A percentile compares a stretch with the other conserved stretches of the same genome.
phyloP scores from a whole-genome alignment of 1,284 basidiomycete genomes.

The Lentinula novae-zelandiae region DNA sequence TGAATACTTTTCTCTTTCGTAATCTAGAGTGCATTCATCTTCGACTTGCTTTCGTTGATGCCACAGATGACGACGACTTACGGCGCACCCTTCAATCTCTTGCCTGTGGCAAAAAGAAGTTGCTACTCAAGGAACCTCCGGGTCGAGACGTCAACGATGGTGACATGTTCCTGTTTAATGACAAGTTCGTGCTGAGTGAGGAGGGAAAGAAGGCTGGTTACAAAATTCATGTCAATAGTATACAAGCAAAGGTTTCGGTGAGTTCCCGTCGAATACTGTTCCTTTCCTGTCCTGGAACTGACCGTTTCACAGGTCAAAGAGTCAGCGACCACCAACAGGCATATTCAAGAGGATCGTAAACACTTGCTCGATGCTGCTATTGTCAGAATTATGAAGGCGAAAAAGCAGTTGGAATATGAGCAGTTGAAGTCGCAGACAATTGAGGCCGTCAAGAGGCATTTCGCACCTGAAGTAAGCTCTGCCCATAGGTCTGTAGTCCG shows the following conservation, averaged over 20 bases:
- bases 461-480: conserved; percentile 42
- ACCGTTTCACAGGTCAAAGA: conserved; percentile 68
- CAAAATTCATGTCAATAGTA: conserved; percentile 92
- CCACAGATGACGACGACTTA: conserved; percentile 70
- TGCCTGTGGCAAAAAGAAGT: conserved; percentile 87
- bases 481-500: neutral
- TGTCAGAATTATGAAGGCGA: conserved; percentile 91
- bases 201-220: conserved; percentile 60
- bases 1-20: conserved; percentile 32
- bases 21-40: neutral
- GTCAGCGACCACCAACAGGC: conserved; percentile 75
- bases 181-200: conserved; percentile 47
- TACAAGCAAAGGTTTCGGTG: conserved; percentile 90
- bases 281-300: too few relatives aligned
- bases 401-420: conserved; percentile 78
- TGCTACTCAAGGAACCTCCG: conserved; percentile 78
- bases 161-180: conserved; percentile 84
- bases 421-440: conserved; percentile 77
- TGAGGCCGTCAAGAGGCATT: conserved; percentile 77
- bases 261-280: conserved; percentile 19
- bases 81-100: conserved; percentile 87
- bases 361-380: conserved; percentile 90
- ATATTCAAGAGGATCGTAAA: conserved; percentile 86
- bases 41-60: neutral
- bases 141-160: conserved; percentile 77